Base-by-base conservation (phyloP, 495 filamentous ascomycete genomes). In the Aspergillus bridgeri region DNA sequence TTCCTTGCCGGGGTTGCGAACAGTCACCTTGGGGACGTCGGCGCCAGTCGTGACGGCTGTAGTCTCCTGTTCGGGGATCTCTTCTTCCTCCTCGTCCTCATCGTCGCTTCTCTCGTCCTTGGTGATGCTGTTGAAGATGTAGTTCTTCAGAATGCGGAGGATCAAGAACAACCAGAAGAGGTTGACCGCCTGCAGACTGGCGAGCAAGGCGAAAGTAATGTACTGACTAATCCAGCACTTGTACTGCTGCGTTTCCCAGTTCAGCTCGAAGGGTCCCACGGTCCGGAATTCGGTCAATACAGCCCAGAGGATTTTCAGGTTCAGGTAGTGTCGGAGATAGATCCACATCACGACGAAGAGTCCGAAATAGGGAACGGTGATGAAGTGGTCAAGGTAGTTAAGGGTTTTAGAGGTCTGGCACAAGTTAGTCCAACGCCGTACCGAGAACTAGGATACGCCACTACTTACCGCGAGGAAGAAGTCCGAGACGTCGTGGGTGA, bases 401-500 rank as follows among this genome's bases (percentile, higher is more conserved):
- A 98, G 82, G 1, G 86, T 86, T 76, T 98, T 98, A 51, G 92
- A 96, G 4, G 91, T 96, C 87, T 96, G 50, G 13, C 20, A 13
- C 6, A 2, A 5, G 42, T 29, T 52, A 64, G 61, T 51, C 5
- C 38, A 21, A 19, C 22, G 51, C 18, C 43, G 24, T 21, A 33
- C 23, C 56, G 15, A 48, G 46, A 8, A 48, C 3, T 21, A 27
- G 15, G 19, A 47, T 44, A n/a, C 27, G 1, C 8, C 15, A 27
- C 20, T 11, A 54, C 89, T 72, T 85, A 94, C 91, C 20, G 95
- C 95, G 17, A 98, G 80, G 84, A 98, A 98, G 73, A 98, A 96
- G 67, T 98, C 94, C 53, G 85, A 89, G 60, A 98, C 89, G 63
- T 98, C 94, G 66, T 96, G 91, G 20, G 94, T 98, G 59, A 97